Percentiles rank a stretch among this genome's conserved stretches.
phyloP scores from a whole-genome alignment of 2,329 filamentous ascomycete species.

The Dryadomyces quercus-mongolicae region DNA sequence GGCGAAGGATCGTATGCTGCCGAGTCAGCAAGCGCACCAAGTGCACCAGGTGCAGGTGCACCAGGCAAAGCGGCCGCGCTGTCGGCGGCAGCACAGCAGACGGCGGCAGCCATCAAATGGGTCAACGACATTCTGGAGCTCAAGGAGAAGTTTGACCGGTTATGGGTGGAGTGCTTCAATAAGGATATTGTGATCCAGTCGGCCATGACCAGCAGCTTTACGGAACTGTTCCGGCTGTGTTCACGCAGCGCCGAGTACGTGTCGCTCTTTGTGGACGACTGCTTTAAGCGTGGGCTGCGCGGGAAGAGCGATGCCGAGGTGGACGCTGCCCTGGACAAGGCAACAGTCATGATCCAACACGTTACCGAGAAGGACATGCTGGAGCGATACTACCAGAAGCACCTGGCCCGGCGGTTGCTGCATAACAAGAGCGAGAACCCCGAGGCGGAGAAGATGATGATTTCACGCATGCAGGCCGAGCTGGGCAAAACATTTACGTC shows the following conservation, averaged over 20 bases:
- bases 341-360: slow-evolving; percentile 77
- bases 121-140: slow-evolving; percentile 79
- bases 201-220: slow-evolving; percentile 74
- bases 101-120: slow-evolving; percentile 82
- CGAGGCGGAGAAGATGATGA: slow-evolving; percentile 91
- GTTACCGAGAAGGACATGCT: slow-evolving; percentile 89
- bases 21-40: slow-evolving; percentile 13
- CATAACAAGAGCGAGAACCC: slow-evolving; percentile 83
- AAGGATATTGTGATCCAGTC: slow-evolving; percentile 69
- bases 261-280: slow-evolving; percentile 94
- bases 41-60: background rate
- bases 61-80: slow-evolving; percentile 31
- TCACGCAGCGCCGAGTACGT: slow-evolving; percentile 78
- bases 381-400: slow-evolving; percentile 96
- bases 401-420: slow-evolving; percentile 75
- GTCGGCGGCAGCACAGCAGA: slow-evolving; percentile 61
- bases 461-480: slow-evolving; percentile 92
- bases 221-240: slow-evolving; percentile 91
- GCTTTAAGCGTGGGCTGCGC: slow-evolving; percentile 84
- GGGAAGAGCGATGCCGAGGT: slow-evolving; percentile 85
- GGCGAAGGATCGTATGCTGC: slow-evolving; percentile 12
- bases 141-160: slow-evolving; percentile 79
- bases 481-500: slow-evolving; percentile 87
- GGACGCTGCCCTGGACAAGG: slow-evolving; percentile 74
- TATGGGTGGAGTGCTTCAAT: slow-evolving; percentile 63